These are phyloP conservation scores for Kluyveromyces siamensis DNA, from an alignment of 805 yeast genomes.

Conservation along the genomic window DNA sequence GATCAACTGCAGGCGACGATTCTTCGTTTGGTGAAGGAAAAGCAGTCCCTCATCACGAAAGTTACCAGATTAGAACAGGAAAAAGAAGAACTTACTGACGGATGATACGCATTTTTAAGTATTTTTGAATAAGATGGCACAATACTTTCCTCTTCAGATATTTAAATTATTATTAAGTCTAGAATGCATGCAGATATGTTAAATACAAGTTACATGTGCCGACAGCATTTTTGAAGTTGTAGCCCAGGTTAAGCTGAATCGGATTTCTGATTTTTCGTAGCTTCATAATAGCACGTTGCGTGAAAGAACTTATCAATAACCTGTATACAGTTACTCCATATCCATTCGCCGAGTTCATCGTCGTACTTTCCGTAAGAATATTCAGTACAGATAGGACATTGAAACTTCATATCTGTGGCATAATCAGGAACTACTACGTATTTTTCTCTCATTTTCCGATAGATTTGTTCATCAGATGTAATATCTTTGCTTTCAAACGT, in stretches of 20 bases:
- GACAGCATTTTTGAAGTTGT: too few relatives aligned
- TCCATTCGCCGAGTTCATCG: conserved; percentile 74
- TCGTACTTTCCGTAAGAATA: conserved; percentile 53
- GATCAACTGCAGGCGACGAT: not conserved
- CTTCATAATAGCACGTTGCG: conserved; percentile 60
- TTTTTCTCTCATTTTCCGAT: conserved; percentile 29
- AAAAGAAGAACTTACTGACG: not conserved
- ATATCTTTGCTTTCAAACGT: conserved; percentile 1
- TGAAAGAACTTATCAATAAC: conserved; percentile 48
- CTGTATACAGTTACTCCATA: conserved; percentile 60
- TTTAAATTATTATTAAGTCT: not conserved
- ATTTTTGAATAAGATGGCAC: too few relatives aligned
- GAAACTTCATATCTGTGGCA: conserved; percentile 43
- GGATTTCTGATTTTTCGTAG: conserved; percentile 23
- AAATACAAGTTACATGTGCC: too few relatives aligned
- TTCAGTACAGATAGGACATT: conserved; percentile 69
- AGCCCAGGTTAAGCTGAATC: not conserved
- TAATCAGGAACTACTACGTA: conserved; percentile 63
- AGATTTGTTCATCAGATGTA: conserved; percentile 13
- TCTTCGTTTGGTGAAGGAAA: not conserved
- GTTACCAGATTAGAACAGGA: not conserved
- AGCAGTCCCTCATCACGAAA: not conserved
- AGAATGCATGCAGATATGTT: not conserved
- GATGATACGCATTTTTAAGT: too few relatives aligned
- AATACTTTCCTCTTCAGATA: not conserved